Evolutionary conservation across 2,329 filamentous ascomycete genomes (phyloP), one percentile per base, ranked within the genome.

Genomic region (Madurella fahalii): DNA sequence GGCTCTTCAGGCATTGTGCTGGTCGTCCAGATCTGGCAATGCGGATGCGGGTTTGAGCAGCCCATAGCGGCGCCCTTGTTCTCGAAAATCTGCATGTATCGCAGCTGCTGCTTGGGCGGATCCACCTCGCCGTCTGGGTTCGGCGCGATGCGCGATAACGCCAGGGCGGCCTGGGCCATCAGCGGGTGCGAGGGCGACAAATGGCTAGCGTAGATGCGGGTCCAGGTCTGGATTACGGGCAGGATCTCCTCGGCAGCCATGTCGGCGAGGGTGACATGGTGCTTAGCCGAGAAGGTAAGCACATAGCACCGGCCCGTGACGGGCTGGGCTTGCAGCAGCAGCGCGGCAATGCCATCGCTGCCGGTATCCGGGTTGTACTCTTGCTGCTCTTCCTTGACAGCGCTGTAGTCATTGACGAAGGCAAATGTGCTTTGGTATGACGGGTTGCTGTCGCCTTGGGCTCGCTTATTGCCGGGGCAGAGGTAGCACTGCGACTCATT

Each of bases 51-150:
- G 70, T 99, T 99, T 1, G 93, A 97, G 77, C 94, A 99, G 49
- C 94, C 94, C 94, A 99, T 99, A 11, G 93, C 90, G 1, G 89
- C 85, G 49, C 94, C 94, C 74, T 99, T 99, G 77, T 99, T 99
- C 75, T 99, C 94, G 60, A 99, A 99, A 61, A 99, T 97, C 69
- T 99, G 94, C 92, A 99, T 96, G 74, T 95, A 97, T 51, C 88
- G 84, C 65, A 95, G 90, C 72, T 95, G 90, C 50, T 88, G 81
- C 49, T 79, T 83, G 4, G 90, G 86, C 30, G 74, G 72, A 8
- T 73, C 63, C 16, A 80, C 68, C 20, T 68, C 57, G 54, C 66
- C 68, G 54, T 73, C 68, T 4, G 67, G 62, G 11, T 68, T 67
- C 2, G 67, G 54, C 68, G 77, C 64, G 2, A 71, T 64, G 5